Percentiles rank a stretch among this genome's conserved stretches.
These are phyloP conservation scores for Russula olivacea DNA, from an alignment of 768 basidiomycete genomes.

Conservation along the genomic window DNA sequence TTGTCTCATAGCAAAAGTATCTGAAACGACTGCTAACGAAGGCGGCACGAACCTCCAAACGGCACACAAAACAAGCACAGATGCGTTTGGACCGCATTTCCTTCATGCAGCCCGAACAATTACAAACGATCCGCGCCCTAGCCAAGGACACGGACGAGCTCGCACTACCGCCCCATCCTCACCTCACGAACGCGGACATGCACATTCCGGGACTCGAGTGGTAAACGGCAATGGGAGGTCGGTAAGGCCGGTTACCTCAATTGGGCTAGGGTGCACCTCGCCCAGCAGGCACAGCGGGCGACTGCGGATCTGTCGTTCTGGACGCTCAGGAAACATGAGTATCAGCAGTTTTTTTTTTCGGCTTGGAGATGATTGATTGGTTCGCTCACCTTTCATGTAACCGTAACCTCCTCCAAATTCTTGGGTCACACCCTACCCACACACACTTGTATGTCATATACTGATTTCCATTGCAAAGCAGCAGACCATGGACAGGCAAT, in stretches of 20 bases:
- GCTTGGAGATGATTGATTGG: no score
- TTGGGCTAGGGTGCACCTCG: conserved; percentile 63
- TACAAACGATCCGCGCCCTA: conserved; percentile 37
- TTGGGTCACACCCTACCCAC: no score
- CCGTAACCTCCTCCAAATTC: no score
- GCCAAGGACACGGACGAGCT: conserved; percentile 39
- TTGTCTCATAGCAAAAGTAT: conserved; percentile 41
- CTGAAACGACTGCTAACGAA: background rate
- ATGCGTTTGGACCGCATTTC: conserved; percentile 39
- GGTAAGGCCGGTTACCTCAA: conserved; percentile 67
- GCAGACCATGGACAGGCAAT: no score
- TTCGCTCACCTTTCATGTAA: no score
- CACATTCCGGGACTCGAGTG: conserved; percentile 39
- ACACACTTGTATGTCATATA: no score
- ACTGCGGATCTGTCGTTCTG: background rate
- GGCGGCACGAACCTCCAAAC: conserved; percentile 10
- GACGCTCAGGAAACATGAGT: background rate
- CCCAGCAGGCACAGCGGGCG: conserved; percentile 32
- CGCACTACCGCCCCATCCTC: conserved; percentile 41
- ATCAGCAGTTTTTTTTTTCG: no score
- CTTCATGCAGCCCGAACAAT: conserved; percentile 40
- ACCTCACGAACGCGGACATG: conserved; percentile 7
- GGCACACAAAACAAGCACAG: conserved; percentile 44
- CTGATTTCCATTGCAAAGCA: no score
- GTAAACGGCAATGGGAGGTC: conserved; percentile 75